phyloP scores from a whole-genome alignment of 2,329 filamentous ascomycete genomes.

The Xylaria sp. region DNA sequence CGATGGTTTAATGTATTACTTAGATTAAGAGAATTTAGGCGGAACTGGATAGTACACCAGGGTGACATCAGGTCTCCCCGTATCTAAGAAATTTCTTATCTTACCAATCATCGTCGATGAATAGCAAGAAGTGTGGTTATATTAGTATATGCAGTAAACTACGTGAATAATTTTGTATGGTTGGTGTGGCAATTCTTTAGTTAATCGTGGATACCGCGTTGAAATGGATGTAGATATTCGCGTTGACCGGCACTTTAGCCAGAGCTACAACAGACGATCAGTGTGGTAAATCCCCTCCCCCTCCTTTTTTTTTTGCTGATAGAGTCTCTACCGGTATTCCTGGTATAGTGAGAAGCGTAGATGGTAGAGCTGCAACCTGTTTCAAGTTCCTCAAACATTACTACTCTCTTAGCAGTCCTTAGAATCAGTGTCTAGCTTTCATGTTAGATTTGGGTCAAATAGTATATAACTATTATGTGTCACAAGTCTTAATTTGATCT shows the following conservation, averaged over 20 bases:
- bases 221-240: background rate
- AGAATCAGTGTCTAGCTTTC: too few relatives aligned
- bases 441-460: too few relatives aligned
- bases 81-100: constrained; percentile 31
- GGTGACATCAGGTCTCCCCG: constrained; percentile 23
- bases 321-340: background rate
- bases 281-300: constrained; percentile 6
- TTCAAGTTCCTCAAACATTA: too few relatives aligned
- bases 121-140: constrained; percentile 18
- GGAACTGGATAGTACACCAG: constrained; percentile 22
- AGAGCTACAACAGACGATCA: background rate
- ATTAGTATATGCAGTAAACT: constrained; percentile 3
- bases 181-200: background rate
- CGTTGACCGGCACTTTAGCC: constrained; percentile 20
- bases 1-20: constrained; percentile 27
- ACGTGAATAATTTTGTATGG: background rate
- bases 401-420: too few relatives aligned
- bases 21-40: constrained; percentile 40
- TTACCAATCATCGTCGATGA: constrained; percentile 36
- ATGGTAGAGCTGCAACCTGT: too few relatives aligned
- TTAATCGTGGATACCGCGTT: background rate
- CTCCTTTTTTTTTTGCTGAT: too few relatives aligned
- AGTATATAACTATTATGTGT: too few relatives aligned
- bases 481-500: too few relatives aligned
- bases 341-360: too few relatives aligned